These are phyloP conservation scores for Rhynchosporium graminicola DNA, from an alignment of 2,329 filamentous ascomycete species.

Conservation along the genomic window DNA sequence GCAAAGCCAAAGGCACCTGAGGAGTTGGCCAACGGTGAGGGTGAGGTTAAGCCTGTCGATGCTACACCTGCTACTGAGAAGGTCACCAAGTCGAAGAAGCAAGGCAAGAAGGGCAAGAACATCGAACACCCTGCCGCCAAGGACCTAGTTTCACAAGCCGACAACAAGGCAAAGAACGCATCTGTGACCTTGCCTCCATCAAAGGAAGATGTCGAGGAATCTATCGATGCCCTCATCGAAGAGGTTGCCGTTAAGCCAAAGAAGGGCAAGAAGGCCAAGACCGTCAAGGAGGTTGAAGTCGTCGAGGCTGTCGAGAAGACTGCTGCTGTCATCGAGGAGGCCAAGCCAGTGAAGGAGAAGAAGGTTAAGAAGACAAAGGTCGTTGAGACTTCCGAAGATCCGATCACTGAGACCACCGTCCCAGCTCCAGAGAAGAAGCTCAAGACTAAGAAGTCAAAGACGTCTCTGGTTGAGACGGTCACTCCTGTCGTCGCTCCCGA, in stretches of 20 bases:
- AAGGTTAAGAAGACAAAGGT: slow-evolving; percentile 19
- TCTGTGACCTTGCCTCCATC: slow-evolving; percentile 3
- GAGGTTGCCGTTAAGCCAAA: slow-evolving; percentile 24
- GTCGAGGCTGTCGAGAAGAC: slow-evolving; percentile 14
- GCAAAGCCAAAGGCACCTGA: slow-evolving; percentile 39
- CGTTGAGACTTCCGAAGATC: slow-evolving; percentile 11
- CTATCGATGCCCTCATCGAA: slow-evolving; percentile 11
- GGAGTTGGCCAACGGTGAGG: slow-evolving; percentile 31
- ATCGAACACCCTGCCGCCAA: not conserved
- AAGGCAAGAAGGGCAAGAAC: slow-evolving; percentile 37
- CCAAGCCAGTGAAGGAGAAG: slow-evolving; percentile 44
- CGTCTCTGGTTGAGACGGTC: slow-evolving; percentile 19
- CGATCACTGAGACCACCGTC: not conserved
- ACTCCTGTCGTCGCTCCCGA: slow-evolving; percentile 43
- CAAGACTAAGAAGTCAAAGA: slow-evolving; percentile 30
- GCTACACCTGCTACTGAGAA: slow-evolving; percentile 30
- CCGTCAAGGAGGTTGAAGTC: slow-evolving; percentile 16
- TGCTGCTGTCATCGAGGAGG: slow-evolving; percentile 11
- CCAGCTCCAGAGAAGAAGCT: slow-evolving; percentile 27
- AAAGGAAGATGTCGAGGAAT: slow-evolving; percentile 19
- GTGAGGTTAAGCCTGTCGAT: slow-evolving; percentile 39
- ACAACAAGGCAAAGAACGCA: slow-evolving; percentile 6
- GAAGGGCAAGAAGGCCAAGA: slow-evolving; percentile 34
- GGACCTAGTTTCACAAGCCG: not conserved
- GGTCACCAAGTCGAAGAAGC: slow-evolving; percentile 36